Conservation (phyloP, 1,139 yeast genomes). For the Petasospora fabianii region DNA sequence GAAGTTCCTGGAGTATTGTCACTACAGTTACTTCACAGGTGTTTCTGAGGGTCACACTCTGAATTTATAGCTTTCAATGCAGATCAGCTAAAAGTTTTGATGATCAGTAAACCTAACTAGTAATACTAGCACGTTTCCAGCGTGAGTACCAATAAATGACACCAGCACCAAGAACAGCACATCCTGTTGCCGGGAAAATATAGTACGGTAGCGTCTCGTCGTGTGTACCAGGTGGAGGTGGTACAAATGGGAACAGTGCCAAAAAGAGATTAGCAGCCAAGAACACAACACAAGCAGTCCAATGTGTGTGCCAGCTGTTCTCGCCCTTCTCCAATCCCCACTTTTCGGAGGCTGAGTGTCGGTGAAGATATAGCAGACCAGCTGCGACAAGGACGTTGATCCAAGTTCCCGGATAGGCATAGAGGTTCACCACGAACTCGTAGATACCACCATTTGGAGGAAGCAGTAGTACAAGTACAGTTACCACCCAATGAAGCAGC, state of each 20-base stretch:
- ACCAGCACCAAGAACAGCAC: slow-evolving; percentile 45
- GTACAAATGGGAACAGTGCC: slow-evolving; percentile 55
- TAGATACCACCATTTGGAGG: slow-evolving; percentile 49
- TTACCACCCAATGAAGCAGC: slow-evolving; percentile 45
- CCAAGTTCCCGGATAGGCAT: slow-evolving; percentile 53
- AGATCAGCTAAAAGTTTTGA: too few species aligned
- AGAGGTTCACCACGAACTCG: slow-evolving; percentile 46
- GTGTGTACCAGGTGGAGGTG: slow-evolving; percentile 37
- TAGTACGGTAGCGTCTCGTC: slow-evolving; percentile 46
- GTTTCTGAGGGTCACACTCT: too few species aligned
- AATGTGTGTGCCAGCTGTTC: slow-evolving; percentile 24
- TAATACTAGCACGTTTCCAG: too few species aligned
- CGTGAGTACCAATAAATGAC: slow-evolving; percentile 40
- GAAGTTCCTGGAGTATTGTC: too few species aligned
- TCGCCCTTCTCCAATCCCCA: slow-evolving; percentile 32
- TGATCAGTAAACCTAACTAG: too few species aligned
- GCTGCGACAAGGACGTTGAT: slow-evolving; percentile 40
- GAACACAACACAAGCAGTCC: slow-evolving; percentile 35
- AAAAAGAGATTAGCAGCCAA: slow-evolving; percentile 48
- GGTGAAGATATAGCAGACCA: slow-evolving; percentile 41
- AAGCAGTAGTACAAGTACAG: slow-evolving; percentile 40
- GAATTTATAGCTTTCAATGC: too few species aligned
- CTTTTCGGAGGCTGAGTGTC: slow-evolving; percentile 31
- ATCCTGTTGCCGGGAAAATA: slow-evolving; percentile 54
- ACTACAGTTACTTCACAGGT: too few species aligned